Conservation (phyloP, 2,329 filamentous ascomycete genomes). For the Colletotrichum higginsianum region DNA sequence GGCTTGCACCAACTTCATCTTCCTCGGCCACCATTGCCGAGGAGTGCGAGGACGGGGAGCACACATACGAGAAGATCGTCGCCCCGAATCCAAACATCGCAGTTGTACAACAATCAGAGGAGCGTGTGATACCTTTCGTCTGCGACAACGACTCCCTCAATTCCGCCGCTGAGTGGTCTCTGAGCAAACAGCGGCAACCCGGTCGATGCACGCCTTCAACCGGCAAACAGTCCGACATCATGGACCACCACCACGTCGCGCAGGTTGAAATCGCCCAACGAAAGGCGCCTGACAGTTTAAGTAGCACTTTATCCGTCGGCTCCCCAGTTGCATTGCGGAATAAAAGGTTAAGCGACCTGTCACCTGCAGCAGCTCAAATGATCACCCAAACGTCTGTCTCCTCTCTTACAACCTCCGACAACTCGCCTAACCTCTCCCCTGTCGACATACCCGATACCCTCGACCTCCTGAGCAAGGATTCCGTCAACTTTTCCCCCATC, state of each 20-base stretch:
- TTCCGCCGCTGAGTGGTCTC: slow-evolving; percentile 40
- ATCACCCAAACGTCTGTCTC: slow-evolving; percentile 48
- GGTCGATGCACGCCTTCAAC: slow-evolving; percentile 32
- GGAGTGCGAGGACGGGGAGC: slow-evolving; percentile 58
- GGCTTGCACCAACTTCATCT: slow-evolving; percentile 63
- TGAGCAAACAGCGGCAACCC: slow-evolving; percentile 12
- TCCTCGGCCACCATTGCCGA: slow-evolving; percentile 56
- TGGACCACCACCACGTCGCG: slow-evolving; percentile 28
- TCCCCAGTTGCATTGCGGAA: slow-evolving; percentile 44
- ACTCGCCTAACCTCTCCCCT: slow-evolving; percentile 43
- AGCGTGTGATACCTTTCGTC: slow-evolving; percentile 39
- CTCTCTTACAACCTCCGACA: slow-evolving; percentile 35
- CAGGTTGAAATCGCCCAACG: slow-evolving; percentile 30
- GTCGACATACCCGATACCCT: slow-evolving; percentile 41
- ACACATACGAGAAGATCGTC: slow-evolving; percentile 45
- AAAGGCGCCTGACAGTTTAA: slow-evolving; percentile 49
- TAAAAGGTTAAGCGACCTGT: slow-evolving; percentile 46
- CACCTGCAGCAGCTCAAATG: slow-evolving; percentile 46
- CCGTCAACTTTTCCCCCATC: slow-evolving; percentile 63
- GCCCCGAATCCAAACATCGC: slow-evolving; percentile 4
- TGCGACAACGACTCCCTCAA: slow-evolving; percentile 52
- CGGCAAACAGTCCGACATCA: slow-evolving; percentile 10
- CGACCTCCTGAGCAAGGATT: slow-evolving; percentile 45
- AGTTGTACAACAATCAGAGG: slow-evolving; percentile 42
- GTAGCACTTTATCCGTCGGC: slow-evolving; percentile 46